These are phyloP conservation scores for Eurotiales sp. DNA, from an alignment of 2,329 filamentous ascomycete genomes.

Conservation along the genomic window DNA sequence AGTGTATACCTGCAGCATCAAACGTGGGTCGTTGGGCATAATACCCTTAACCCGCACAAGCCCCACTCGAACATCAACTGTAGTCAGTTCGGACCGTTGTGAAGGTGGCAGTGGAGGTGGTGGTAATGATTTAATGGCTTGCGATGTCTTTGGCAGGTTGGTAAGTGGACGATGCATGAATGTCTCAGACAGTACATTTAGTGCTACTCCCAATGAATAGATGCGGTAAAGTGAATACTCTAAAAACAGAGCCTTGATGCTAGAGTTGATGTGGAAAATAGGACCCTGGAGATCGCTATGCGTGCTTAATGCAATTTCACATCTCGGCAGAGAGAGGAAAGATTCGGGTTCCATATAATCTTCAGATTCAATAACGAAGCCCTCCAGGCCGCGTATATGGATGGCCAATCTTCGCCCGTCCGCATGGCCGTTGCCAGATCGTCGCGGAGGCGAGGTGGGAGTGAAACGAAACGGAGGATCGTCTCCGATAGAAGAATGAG, in stretches of 20 bases:
- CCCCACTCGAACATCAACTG: conserved; percentile 75
- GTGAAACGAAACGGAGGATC: conserved; percentile 56
- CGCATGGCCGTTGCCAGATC: conserved; percentile 43
- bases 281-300: conserved; percentile 82
- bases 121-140: conserved; percentile 20
- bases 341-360: conserved; percentile 82
- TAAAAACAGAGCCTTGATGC: conserved; percentile 71
- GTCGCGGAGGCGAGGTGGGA: conserved; percentile 47
- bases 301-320: conserved; percentile 82
- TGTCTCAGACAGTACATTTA: conserved; percentile 68
- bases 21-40: conserved; percentile 81
- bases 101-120: conserved; percentile 25
- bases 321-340: conserved; percentile 79
- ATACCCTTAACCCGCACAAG: conserved; percentile 84
- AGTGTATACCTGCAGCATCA: conserved; percentile 86
- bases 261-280: conserved; percentile 80
- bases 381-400: conserved; percentile 79
- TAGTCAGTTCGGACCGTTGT: conserved; percentile 61
- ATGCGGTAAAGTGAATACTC: conserved; percentile 93
- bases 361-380: conserved; percentile 81
- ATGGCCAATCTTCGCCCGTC: conserved; percentile 81
- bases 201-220: conserved; percentile 81
- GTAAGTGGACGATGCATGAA: conserved; percentile 44
- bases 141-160: conserved; percentile 12
- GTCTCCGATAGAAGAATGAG: conserved; percentile 52